Base-by-base conservation (phyloP, 2,329 filamentous ascomycete genomes). In the Coleophoma cylindrospora region DNA sequence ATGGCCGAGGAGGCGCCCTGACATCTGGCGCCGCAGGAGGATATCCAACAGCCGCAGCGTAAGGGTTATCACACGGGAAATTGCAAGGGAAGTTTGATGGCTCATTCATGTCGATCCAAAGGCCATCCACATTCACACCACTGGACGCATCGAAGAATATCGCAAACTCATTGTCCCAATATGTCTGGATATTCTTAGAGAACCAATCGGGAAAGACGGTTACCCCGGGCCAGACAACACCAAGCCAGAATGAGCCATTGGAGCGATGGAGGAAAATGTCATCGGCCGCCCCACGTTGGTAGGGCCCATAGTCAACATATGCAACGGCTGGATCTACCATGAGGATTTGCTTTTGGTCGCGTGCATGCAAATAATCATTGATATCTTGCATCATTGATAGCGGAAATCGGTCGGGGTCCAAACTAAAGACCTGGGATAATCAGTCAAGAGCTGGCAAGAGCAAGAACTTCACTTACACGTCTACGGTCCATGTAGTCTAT, bases 141-240 rank as follows among this genome's bases (percentile, higher is more conserved):
- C 69, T 74, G 0, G 81, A 71, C 0, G 77, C 67, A 52, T 76
- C 66, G 68, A 91, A 91, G 70, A 89, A 89, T 1, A 62, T 65
- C 0, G 63, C 66, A 57, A 92, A 85, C 62, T 91, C 79, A 4
- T 74, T 73, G 55, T 81, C 82, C 88, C 88, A 92, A 66, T 83
- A 94, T 1, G 68, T 61, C 44, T 82, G 75, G 2, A 81, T 79
- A 47, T 81, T 80, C 8, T 77, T 74, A 15, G 82, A 71, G 62
- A 91, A 90, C 87, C 87, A 92, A 64, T 92, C 89, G 0, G 86
- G 86, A 67, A 84, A 90, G 11, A 79, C 84, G 0, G 84, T 79
- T 13, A 82, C 76, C 43, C 88, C 88, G 6, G 88, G 84, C 88
- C 88, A 92, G 19, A 91, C 87, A 14, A 89, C 85, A 14, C 87